Conservation (phyloP, 108 stramenopile species). For the Discostella pseudostelligera region DNA sequence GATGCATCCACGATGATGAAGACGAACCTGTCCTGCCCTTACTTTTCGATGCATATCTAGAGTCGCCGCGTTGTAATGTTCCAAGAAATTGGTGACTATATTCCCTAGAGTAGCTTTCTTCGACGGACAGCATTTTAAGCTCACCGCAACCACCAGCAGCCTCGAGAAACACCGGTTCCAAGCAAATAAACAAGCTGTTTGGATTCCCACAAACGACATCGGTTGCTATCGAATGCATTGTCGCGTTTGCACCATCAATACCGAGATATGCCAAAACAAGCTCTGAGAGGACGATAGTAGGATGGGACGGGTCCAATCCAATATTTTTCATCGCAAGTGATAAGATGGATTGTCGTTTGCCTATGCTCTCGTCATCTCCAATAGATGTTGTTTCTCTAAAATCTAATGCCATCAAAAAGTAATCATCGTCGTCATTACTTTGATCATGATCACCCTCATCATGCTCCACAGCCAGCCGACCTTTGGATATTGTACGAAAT, state of each 20-base stretch:
- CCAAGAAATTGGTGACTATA: slow-evolving; percentile 55
- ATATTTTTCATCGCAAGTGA: slow-evolving; percentile 15
- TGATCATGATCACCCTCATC: background rate
- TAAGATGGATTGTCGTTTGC: slow-evolving; percentile 14
- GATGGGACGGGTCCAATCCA: slow-evolving; percentile 31
- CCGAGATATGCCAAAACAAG: slow-evolving; percentile 73
- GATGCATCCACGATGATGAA: slow-evolving; percentile 15
- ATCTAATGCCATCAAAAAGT: slow-evolving; percentile 50
- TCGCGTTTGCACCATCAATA: slow-evolving; percentile 30
- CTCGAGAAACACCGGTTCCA: slow-evolving; percentile 49
- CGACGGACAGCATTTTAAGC: slow-evolving; percentile 30
- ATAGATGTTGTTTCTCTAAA: slow-evolving; percentile 33
- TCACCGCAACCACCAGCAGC: background rate
- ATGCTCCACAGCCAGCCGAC: background rate
- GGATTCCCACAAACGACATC: slow-evolving; percentile 20
- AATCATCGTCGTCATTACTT: slow-evolving; percentile 15
- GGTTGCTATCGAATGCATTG: slow-evolving; percentile 20
- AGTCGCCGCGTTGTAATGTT: slow-evolving; percentile 58
- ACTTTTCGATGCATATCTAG: slow-evolving; percentile 1
- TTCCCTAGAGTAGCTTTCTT: slow-evolving; percentile 49
- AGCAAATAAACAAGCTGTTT: slow-evolving; percentile 51
- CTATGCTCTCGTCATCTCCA: background rate
- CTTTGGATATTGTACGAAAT: background rate
- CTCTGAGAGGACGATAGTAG: slow-evolving; percentile 71
- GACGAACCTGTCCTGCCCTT: background rate